phyloP scores from a whole-genome alignment of 1,284 basidiomycete species.

The Neotropicomus parvogracilis region DNA sequence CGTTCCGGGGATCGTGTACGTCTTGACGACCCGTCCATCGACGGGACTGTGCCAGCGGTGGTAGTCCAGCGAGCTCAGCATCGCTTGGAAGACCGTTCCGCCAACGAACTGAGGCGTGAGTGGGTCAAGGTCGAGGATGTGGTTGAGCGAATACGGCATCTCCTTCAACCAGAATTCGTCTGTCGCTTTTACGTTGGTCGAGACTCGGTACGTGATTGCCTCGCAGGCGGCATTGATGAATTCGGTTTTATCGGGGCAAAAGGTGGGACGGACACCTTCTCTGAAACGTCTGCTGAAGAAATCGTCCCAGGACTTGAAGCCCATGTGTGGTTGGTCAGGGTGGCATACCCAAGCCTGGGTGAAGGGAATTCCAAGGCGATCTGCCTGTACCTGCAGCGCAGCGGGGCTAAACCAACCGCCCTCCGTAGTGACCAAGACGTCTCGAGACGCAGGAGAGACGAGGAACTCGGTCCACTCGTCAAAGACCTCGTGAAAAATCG shows the following conservation, averaged over 20 bases:
- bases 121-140: constrained; percentile 35
- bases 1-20: constrained; percentile 45
- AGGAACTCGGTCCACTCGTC: constrained; percentile 47
- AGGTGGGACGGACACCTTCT: constrained; percentile 37
- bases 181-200: constrained; percentile 32
- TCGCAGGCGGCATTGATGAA: constrained; percentile 48
- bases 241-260: constrained; percentile 24
- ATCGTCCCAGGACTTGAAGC: constrained; percentile 50
- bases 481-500: constrained; percentile 39
- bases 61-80: constrained; percentile 42
- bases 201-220: constrained; percentile 41
- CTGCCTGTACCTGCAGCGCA: constrained; percentile 30
- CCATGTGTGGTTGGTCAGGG: constrained; percentile 19
- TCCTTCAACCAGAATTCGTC: constrained; percentile 50
- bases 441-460: constrained; percentile 38
- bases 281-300: constrained; percentile 49
- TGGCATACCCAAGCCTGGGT: constrained; percentile 13
- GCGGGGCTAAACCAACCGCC: constrained; percentile 45
- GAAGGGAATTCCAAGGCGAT: constrained; percentile 23
- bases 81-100: constrained; percentile 25
- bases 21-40: constrained; percentile 45
- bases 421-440: constrained; percentile 35
- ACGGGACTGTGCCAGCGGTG: constrained; percentile 59
- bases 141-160: constrained; percentile 42
- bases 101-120: constrained; percentile 44